phyloP scores from a whole-genome alignment of 1,284 basidiomycete genomes.

The Rhodotorula sp. region DNA sequence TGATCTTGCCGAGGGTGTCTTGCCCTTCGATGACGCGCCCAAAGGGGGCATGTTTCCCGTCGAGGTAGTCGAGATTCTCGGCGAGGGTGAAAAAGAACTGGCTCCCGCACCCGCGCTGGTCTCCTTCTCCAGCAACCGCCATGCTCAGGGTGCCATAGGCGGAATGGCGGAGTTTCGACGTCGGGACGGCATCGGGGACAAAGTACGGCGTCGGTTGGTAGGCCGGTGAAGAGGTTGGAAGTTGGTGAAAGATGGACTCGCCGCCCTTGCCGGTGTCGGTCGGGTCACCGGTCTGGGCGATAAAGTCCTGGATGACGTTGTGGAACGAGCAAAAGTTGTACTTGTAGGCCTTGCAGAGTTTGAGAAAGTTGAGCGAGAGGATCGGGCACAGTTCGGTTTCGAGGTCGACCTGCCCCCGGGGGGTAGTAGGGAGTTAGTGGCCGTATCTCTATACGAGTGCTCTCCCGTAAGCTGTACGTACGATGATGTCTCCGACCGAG shows the following conservation, averaged over 20 bases:
- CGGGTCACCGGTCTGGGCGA: slow-evolving; percentile 92
- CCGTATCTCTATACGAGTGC: rapidly evolving
- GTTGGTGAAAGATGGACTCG: slow-evolving; percentile 70
- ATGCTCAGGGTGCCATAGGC: slow-evolving; percentile 89
- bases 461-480: slow-evolving; percentile 6
- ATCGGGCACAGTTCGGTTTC: slow-evolving; percentile 76
- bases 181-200: slow-evolving; percentile 65
- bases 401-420: slow-evolving; percentile 66
- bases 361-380: slow-evolving; percentile 92
- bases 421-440: not conserved
- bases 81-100: slow-evolving; percentile 92
- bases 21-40: slow-evolving; percentile 92
- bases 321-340: slow-evolving; percentile 96
- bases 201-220: slow-evolving; percentile 66
- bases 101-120: slow-evolving; percentile 79
- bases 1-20: slow-evolving; percentile 88
- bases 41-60: slow-evolving; percentile 93
- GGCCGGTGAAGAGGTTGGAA: slow-evolving; percentile 50
- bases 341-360: slow-evolving; percentile 94
- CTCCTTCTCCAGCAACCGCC: slow-evolving; percentile 78
- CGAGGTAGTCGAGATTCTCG: slow-evolving; percentile 89
- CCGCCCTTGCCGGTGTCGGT: slow-evolving; percentile 93
- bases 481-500: slow-evolving; percentile 87
- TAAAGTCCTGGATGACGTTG: slow-evolving; percentile 96
- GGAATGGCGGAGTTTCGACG: slow-evolving; percentile 69